These are phyloP conservation scores for Phyllosticta citribraziliensis DNA, from an alignment of 2,329 filamentous ascomycete genomes.

Conservation along the genomic window DNA sequence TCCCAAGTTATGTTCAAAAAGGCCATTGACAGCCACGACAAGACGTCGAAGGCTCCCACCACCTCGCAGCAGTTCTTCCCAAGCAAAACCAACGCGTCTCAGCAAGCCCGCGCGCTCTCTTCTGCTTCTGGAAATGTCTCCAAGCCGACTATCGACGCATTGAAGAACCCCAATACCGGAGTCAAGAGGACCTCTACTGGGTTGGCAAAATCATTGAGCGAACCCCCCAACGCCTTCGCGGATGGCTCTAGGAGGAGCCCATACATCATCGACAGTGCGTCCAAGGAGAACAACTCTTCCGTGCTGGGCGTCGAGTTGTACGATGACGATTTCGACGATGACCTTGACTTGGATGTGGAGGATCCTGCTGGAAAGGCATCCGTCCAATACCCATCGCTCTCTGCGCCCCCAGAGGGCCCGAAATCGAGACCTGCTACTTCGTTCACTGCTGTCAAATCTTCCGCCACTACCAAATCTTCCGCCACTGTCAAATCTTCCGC, in stretches of 20 bases:
- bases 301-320: constrained; percentile 49
- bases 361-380: constrained; percentile 42
- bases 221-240: constrained; percentile 28
- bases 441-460: not conserved
- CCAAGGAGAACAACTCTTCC: constrained; percentile 21
- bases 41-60: constrained; percentile 16
- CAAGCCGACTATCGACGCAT: constrained; percentile 16
- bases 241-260: not conserved
- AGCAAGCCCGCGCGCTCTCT: constrained; percentile 31
- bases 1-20: constrained; percentile 28
- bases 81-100: constrained; percentile 39
- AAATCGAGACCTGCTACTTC: not conserved
- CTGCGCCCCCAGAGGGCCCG: constrained; percentile 7
- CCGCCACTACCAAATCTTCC: not conserved
- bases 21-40: constrained; percentile 31
- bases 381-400: constrained; percentile 33
- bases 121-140: constrained; percentile 23
- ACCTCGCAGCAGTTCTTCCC: constrained; percentile 47
- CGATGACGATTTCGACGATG: constrained; percentile 81
- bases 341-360: constrained; percentile 63
- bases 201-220: constrained; percentile 33
- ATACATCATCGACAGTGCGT: constrained; percentile 13
- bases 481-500: not conserved
- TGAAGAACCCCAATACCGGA: constrained; percentile 21
- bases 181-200: constrained; percentile 39